Base-by-base conservation (phyloP, 768 basidiomycete species). In the Cystobasidiopsis lactophilus region DNA sequence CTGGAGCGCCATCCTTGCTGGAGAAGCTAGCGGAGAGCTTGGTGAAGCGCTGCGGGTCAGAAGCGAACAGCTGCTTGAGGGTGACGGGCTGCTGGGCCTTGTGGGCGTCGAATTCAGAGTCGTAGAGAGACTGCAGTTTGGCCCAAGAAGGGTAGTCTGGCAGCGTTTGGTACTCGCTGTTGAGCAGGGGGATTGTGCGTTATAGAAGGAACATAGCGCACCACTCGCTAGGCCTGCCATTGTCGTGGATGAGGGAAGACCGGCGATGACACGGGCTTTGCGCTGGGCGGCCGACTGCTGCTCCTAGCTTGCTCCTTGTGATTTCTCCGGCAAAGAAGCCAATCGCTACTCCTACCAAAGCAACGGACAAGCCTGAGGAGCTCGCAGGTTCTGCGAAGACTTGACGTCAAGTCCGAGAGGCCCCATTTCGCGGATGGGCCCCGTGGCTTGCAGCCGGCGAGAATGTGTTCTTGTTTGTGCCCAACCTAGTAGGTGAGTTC, bases 381-480 rank as follows among this genome's bases (percentile, higher is more conserved):
- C n/a, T n/a, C n/a, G n/a, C n/a, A n/a, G n/a, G n/a, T n/a, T n/a
- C n/a, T n/a, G n/a, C n/a, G n/a, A n/a, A n/a, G n/a, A n/a, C n/a
- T n/a, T n/a, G n/a, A n/a, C n/a, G n/a, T n/a, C n/a, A n/a, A n/a
- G n/a, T n/a, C n/a, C n/a, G n/a, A n/a, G n/a, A n/a, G n/a, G n/a
- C n/a, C n/a, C n/a, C n/a, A n/a, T n/a, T n/a, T n/a, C n/a, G n/a
- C n/a, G n/a, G n/a, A n/a, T n/a, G n/a, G n/a, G n/a, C n/a, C n/a
- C n/a, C n/a, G n/a, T n/a, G 23, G 18, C 23, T 23, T 5, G 21
- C 31, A 51, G 39, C 60, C 11, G 43, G 56, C 50, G 93, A 98
- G 71, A 96, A 95, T 66, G 82, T 96, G 58, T 98, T 91, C 67
- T 75, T 96, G 49, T 98, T 96, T 69, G 75, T 88, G 16, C 89